Base-by-base conservation (phyloP, 2,329 filamentous ascomycete species). In the Xylaria arbuscula region DNA sequence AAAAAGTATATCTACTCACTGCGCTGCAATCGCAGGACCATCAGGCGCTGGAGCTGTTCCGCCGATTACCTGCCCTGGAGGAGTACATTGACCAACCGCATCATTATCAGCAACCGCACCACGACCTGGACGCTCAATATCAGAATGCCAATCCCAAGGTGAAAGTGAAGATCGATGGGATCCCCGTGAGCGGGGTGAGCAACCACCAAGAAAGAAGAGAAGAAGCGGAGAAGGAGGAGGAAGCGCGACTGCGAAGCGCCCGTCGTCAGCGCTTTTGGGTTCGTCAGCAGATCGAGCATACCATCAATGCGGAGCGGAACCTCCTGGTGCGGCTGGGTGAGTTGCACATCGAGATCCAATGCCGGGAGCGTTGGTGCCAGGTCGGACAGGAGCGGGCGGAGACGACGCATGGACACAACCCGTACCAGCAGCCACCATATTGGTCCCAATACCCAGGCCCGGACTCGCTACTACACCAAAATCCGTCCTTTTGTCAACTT, bases 301-400 rank as follows among this genome's bases (percentile, higher is more conserved):
- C 80, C 0, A 81, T 82, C 2, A 78, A 81, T 61, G 83, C 87
- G 72, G 83, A 88, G 72, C 81, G 78, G 62, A 71, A 78, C 17
- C 81, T 87, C 7, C 75, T 84, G 47, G 66, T 78, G 17, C 79
- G 85, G 2, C 77, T 89, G n/a, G 78, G 81, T 13, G 85, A 88
- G 66, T 71, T 89, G 15, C 79, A 82, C 40, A 76, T 84, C 17
- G 85, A 88, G 75, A 81, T 85, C 15, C 81, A 83, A 70, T 82
- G 80, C 47, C 80, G 81, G 2, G 81, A 83, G 60, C 76, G 81
- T 2, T 66, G 62, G 40, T 55, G 53, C 40, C 56, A 47, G 40
- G 55, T 69, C 24, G 56, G 61, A n/a, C 4, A 15, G 22, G 59
- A 69, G 34, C 17, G 28, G 19, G 54, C 4, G 19, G 24, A 38